Conservation (phyloP, 31 red algal genomes). For the Porphyra umbilicalis region DNA sequence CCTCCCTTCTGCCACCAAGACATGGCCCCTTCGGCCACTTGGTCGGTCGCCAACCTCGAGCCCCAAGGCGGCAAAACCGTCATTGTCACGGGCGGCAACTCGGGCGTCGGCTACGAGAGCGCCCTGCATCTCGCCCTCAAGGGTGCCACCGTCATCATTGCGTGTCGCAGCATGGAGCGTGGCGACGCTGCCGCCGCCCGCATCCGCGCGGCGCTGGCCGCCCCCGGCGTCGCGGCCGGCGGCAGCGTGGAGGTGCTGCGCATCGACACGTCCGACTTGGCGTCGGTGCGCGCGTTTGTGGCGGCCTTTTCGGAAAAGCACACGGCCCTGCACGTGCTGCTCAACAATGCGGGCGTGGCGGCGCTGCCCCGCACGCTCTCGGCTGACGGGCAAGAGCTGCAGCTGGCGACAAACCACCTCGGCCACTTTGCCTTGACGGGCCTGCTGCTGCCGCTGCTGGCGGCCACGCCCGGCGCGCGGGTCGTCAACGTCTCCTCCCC, state of each 20-base stretch:
- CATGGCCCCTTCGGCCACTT: not conserved
- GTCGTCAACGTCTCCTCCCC: constrained; percentile 23
- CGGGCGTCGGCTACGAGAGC: constrained; percentile 18
- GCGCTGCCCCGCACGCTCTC: constrained; percentile 1
- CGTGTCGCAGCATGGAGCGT: constrained; percentile 10
- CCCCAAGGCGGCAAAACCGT: constrained; percentile 14
- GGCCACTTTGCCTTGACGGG: constrained; percentile 47
- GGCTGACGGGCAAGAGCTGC: constrained; percentile 38
- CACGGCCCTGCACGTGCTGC: constrained; percentile 27
- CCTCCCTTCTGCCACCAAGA: not conserved
- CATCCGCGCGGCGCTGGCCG: not conserved
- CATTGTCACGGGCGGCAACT: constrained; percentile 32
- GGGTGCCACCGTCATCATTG: constrained; percentile 17
- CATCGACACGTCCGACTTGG: constrained; percentile 26
- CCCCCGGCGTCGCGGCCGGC: not conserved
- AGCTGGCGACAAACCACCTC: constrained; percentile 46
- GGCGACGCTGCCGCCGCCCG: not conserved
- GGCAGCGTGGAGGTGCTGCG: not conserved
- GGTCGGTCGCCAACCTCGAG: not conserved
- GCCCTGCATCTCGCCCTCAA: constrained; percentile 10
- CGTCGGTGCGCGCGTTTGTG: constrained; percentile 36
- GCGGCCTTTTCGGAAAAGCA: not conserved
- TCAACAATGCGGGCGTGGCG: constrained; percentile 75
- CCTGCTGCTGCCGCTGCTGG: constrained; percentile 3
- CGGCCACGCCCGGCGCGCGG: not conserved